These are phyloP conservation scores for Arxiozyma heterogenica DNA, from an alignment of 1,139 yeast species.

Conservation along the genomic window DNA sequence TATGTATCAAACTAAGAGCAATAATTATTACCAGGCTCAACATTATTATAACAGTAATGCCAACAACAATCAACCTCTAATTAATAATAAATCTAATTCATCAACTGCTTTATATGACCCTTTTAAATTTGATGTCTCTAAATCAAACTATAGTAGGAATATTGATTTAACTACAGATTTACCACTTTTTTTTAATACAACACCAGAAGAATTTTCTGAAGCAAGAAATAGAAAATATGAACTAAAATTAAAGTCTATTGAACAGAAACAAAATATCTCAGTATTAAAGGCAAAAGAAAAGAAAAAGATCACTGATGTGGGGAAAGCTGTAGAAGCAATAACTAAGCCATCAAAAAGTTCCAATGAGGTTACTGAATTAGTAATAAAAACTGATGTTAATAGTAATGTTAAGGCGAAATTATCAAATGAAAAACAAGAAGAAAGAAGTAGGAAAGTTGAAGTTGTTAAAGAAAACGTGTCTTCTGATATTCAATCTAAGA, in stretches of 20 bases:
- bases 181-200: slow-evolving; percentile 27
- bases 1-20: slow-evolving; percentile 8
- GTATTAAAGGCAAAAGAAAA: background rate
- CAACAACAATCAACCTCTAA: background rate
- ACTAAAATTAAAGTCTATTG: slow-evolving; percentile 13
- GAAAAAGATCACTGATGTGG: background rate
- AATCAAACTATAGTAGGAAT: slow-evolving; percentile 13
- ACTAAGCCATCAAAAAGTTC: background rate
- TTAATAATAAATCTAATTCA: slow-evolving; percentile 5
- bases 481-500: background rate
- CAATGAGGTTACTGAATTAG: background rate
- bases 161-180: slow-evolving; percentile 14
- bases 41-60: slow-evolving; percentile 4
- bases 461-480: background rate
- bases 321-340: background rate
- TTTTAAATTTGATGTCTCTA: slow-evolving; percentile 27
- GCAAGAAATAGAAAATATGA: slow-evolving; percentile 21
- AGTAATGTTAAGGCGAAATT: background rate
- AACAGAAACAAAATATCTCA: slow-evolving; percentile 1
- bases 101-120: slow-evolving; percentile 16
- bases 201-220: slow-evolving; percentile 20
- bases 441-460: too few species aligned
- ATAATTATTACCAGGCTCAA: slow-evolving; percentile 11
- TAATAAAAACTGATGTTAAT: background rate
- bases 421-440: background rate